Percentiles rank a stretch among this genome's conserved stretches.
Conservation (phyloP, 169 alveolate genomes). For the Plasmodium sp. region DNA sequence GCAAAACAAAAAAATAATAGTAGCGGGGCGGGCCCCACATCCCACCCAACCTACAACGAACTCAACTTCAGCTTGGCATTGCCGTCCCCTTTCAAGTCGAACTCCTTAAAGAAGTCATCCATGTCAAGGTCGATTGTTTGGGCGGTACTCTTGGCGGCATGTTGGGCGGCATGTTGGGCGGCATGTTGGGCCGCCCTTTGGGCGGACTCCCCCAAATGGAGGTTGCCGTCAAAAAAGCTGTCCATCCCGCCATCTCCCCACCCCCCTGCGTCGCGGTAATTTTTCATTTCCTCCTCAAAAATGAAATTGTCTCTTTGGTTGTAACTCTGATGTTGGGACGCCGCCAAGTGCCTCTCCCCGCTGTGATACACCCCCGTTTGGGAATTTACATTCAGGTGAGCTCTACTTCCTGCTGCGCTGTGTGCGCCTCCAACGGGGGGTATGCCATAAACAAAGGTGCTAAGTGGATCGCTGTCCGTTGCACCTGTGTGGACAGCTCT, state of each 20-base stretch:
- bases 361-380: background rate
- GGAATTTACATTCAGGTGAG: background rate
- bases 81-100: slow-evolving; percentile 20
- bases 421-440: background rate
- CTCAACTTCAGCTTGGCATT: slow-evolving; percentile 16
- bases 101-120: slow-evolving; percentile 63
- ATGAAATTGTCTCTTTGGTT: background rate
- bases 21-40: background rate
- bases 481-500: background rate
- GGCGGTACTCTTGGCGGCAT: slow-evolving; percentile 12
- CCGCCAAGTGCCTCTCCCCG: background rate
- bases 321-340: background rate
- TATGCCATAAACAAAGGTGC: background rate
- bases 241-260: background rate
- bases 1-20: background rate
- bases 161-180: no score
- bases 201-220: background rate
- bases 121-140: slow-evolving; percentile 32
- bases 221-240: background rate
- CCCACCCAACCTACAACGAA: background rate
- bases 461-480: background rate
- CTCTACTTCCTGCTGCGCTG: background rate
- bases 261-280: background rate
- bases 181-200: slow-evolving; percentile 3
- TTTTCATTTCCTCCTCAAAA: background rate